Evolutionary conservation across 768 basidiomycete genomes (phyloP).

Genomic region (Hygrophorus russula): DNA sequence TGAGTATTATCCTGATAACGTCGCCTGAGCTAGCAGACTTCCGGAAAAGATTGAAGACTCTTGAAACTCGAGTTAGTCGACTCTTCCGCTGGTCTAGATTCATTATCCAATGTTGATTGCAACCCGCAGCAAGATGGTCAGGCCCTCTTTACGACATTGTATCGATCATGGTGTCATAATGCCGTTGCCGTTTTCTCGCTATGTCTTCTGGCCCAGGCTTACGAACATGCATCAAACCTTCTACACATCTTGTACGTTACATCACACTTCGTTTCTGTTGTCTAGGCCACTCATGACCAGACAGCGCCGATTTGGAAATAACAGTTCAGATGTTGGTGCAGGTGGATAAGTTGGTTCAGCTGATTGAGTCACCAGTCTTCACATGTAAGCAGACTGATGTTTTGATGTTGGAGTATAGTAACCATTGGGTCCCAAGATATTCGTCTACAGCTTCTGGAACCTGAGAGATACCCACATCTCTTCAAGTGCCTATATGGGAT

Average conservation of each 20-base stretch:
- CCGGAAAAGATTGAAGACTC: conserved; percentile 80
- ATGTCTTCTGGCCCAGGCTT: conserved; percentile 94
- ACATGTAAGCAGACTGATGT: conserved; percentile 53
- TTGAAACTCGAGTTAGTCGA: conserved; percentile 75
- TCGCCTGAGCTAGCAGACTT: conserved; percentile 95
- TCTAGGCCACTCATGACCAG: neutral
- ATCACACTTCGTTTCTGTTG: neutral
- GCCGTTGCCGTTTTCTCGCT: conserved; percentile 94
- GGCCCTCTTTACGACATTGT: conserved; percentile 85
- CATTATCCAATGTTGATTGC: neutral
- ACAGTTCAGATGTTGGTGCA: conserved; percentile 93
- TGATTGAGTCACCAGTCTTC: conserved; percentile 97
- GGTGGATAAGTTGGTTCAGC: conserved; percentile 93
- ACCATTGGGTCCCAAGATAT: conserved; percentile 36
- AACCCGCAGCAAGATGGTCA: conserved; percentile 79
- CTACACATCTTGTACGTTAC: conserved; percentile 78
- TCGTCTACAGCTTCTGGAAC: conserved; percentile 90
- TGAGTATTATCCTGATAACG: conserved; percentile 94
- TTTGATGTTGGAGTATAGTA: neutral
- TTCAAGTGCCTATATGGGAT: conserved; percentile 98
- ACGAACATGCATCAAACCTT: conserved; percentile 96
- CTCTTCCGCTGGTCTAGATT: neutral
- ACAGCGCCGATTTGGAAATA: conserved; percentile 90
- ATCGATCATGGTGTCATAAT: conserved; percentile 98
- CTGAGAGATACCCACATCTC: conserved; percentile 90